Evolutionary conservation across 768 basidiomycete genomes (phyloP).

Genomic region (Boletus reticuloceps): DNA sequence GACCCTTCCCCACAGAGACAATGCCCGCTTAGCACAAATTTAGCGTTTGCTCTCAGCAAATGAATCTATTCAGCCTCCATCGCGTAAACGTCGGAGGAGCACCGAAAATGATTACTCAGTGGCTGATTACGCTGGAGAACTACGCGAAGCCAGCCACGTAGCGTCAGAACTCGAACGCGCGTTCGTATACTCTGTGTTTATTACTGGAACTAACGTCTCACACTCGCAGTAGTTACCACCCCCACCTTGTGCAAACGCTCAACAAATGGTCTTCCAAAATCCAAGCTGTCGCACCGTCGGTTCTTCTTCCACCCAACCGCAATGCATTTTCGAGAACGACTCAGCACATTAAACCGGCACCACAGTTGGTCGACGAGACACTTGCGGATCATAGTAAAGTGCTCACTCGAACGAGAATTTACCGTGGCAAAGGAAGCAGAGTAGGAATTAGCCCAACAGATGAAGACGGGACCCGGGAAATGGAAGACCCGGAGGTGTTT

Average conservation of each 20-base stretch:
- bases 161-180: constrained; percentile 47
- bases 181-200: constrained; percentile 37
- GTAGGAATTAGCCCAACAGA: constrained; percentile 35
- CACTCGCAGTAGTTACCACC: constrained; percentile 49
- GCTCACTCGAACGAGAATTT: constrained; percentile 59
- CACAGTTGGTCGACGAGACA: constrained; percentile 76
- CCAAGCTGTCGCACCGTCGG: constrained; percentile 84
- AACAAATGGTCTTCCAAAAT: constrained; percentile 96
- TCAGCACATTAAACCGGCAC: constrained; percentile 58
- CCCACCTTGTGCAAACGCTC: constrained; percentile 72
- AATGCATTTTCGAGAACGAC: constrained; percentile 63
- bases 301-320: constrained; percentile 66
- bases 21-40: constrained; percentile 16
- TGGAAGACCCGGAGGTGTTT: constrained; percentile 53
- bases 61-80: constrained; percentile 46
- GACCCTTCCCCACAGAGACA: constrained; percentile 8
- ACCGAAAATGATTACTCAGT: constrained; percentile 19
- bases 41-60: constrained; percentile 49
- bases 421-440: constrained; percentile 47
- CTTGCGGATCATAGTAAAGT: constrained; percentile 57
- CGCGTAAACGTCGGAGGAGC: constrained; percentile 56
- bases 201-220: constrained; percentile 2
- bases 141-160: constrained; percentile 44
- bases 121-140: constrained; percentile 18
- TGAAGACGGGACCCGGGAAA: constrained; percentile 35